Evolutionary conservation across 2,329 filamentous ascomycete genomes (phyloP).

Genomic region (Colletotrichum caudatum): DNA sequence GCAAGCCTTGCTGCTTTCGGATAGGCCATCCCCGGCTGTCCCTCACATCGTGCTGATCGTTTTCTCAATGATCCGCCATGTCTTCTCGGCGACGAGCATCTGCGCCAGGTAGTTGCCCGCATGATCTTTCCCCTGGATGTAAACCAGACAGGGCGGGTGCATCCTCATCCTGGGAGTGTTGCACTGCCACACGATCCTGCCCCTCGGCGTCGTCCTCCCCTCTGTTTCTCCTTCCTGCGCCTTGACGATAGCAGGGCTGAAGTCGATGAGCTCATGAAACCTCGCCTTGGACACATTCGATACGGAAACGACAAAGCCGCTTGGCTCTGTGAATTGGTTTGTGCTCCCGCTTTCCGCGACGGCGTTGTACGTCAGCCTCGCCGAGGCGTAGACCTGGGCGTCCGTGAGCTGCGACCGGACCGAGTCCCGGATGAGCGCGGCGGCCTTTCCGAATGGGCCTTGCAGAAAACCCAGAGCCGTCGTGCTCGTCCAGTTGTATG

Average conservation of each 20-base stretch:
- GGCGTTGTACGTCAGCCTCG: constrained; percentile 27
- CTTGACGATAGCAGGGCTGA: constrained; percentile 23
- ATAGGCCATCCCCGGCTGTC: not conserved
- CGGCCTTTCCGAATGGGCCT: constrained; percentile 23
- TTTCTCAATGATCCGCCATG: constrained; percentile 24
- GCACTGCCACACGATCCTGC: constrained; percentile 36
- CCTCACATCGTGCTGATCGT: not conserved
- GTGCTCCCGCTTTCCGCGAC: constrained; percentile 36
- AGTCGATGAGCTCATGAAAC: constrained; percentile 37
- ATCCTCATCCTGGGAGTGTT: constrained; percentile 29
- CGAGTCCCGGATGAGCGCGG: constrained; percentile 11
- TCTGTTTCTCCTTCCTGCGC: not conserved
- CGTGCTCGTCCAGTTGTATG: constrained; percentile 36
- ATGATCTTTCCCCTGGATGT: constrained; percentile 33
- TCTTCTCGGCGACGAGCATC: constrained; percentile 28
- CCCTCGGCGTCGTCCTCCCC: constrained; percentile 22
- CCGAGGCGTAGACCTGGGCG: constrained; percentile 29
- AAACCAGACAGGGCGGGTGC: constrained; percentile 27
- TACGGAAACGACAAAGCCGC: constrained; percentile 29
- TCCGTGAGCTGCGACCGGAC: constrained; percentile 27
- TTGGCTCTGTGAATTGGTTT: constrained; percentile 30
- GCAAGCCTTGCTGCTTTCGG: no score
- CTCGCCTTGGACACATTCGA: constrained; percentile 33
- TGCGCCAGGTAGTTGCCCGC: constrained; percentile 33
- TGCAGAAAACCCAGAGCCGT: constrained; percentile 6